Conservation (phyloP, 495 filamentous ascomycete genomes). For the Lasiosphaeris hirsuta region DNA sequence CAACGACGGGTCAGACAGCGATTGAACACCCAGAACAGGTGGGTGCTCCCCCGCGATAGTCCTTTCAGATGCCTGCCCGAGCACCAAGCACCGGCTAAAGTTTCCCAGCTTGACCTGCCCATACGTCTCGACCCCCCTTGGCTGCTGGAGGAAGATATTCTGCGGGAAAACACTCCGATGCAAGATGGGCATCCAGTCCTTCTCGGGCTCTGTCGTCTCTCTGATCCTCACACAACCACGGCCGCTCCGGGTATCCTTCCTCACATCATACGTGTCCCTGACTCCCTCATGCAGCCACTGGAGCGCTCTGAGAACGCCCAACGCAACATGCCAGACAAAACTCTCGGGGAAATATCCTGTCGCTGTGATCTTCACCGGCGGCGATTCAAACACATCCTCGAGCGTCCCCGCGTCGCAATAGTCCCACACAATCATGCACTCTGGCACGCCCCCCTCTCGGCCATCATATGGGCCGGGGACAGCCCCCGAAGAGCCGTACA, state of each 20-base stretch:
- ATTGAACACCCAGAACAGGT: slow-evolving; percentile 11
- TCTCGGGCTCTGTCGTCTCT: slow-evolving; percentile 12
- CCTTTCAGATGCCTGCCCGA: too few relatives aligned
- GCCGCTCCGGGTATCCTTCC: not conserved
- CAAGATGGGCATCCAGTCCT: slow-evolving; percentile 45
- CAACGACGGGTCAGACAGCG: slow-evolving; percentile 1
- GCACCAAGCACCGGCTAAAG: slow-evolving; percentile 33
- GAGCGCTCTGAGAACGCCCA: slow-evolving; percentile 37
- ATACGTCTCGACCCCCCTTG: slow-evolving; percentile 45
- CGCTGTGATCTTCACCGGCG: not conserved
- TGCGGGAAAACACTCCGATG: slow-evolving; percentile 39
- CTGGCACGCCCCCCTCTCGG: too few relatives aligned
- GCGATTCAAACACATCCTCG: slow-evolving; percentile 25
- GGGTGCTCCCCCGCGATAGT: slow-evolving; percentile 9
- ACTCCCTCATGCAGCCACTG: slow-evolving; percentile 44
- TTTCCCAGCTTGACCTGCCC: slow-evolving; percentile 48
- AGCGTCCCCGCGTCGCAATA: slow-evolving; percentile 40
- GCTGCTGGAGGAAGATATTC: slow-evolving; percentile 45
- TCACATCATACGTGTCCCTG: slow-evolving; percentile 15
- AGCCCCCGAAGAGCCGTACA: not conserved
- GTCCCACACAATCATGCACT: slow-evolving; percentile 34
- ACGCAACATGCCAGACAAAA: slow-evolving; percentile 44
- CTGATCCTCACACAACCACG: slow-evolving; percentile 8
- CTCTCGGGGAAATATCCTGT: slow-evolving; percentile 37
- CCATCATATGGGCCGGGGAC: too few relatives aligned